Conservation (phyloP, 495 filamentous ascomycete genomes). For the Podospora appendiculata region DNA sequence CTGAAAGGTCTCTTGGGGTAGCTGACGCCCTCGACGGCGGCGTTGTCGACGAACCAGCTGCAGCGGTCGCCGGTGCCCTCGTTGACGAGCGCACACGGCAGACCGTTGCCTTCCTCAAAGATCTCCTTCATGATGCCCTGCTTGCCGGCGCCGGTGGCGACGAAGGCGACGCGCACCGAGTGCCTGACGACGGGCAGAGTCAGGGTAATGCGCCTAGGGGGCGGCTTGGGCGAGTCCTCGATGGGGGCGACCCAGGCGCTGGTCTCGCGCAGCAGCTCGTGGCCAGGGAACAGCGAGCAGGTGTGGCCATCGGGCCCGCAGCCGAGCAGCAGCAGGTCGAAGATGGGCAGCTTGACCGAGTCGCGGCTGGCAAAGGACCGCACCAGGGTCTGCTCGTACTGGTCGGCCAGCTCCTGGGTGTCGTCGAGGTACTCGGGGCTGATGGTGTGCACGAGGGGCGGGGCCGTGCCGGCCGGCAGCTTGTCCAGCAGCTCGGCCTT, state of each 20-base stretch:
- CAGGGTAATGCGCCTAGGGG: constrained; percentile 81
- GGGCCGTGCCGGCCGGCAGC: constrained; percentile 56
- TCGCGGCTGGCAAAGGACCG: constrained; percentile 74
- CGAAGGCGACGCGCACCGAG: constrained; percentile 76
- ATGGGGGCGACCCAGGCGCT: constrained; percentile 90
- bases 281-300: constrained; percentile 90
- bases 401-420: constrained; percentile 84
- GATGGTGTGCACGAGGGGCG: constrained; percentile 71
- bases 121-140: constrained; percentile 87
- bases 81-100: constrained; percentile 87
- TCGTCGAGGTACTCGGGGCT: constrained; percentile 66
- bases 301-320: constrained; percentile 96
- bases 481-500: constrained; percentile 84
- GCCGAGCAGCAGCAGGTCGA: constrained; percentile 87
- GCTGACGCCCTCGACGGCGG: constrained; percentile 73
- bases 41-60: constrained; percentile 87
- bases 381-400: constrained; percentile 88
- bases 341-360: constrained; percentile 84
- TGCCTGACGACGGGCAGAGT: constrained; percentile 84
- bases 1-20: constrained; percentile 59
- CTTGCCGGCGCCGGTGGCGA: constrained; percentile 84
- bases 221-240: constrained; percentile 90
- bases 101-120: constrained; percentile 68
- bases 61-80: constrained; percentile 72
- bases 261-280: constrained; percentile 77